Conservation (phyloP, 306 rosid genomes). For the Erythrophleum fordii region DNA sequence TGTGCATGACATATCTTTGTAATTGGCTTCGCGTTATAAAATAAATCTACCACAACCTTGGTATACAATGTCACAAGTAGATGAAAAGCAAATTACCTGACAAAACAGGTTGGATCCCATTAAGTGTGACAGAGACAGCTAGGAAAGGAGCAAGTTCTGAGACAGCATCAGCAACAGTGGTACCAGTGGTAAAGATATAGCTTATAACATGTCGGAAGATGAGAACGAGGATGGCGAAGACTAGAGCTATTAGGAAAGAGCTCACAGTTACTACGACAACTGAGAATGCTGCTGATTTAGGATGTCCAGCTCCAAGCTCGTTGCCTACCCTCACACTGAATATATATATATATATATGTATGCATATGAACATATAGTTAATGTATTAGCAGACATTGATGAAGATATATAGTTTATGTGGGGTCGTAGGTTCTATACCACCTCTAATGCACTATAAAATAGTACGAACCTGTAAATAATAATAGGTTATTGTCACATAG, state of each 20-base stretch:
- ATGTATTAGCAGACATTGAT: not conserved
- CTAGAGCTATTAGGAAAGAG: slow-evolving; percentile 41
- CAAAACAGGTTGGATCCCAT: slow-evolving; percentile 60
- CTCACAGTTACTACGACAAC: slow-evolving; percentile 43
- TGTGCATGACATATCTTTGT: too few species aligned
- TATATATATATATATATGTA: not conserved
- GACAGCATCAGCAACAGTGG: slow-evolving; percentile 53
- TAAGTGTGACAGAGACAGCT: slow-evolving; percentile 48
- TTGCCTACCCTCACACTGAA: slow-evolving; percentile 65
- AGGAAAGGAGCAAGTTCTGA: slow-evolving; percentile 51
- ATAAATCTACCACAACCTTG: too few species aligned
- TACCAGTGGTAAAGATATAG: slow-evolving; percentile 48
- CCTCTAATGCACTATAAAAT: too few species aligned
- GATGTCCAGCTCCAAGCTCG: slow-evolving; percentile 67
- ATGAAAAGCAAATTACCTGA: slow-evolving; percentile 35
- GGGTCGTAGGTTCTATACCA: too few species aligned
- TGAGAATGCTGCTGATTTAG: slow-evolving; percentile 54
- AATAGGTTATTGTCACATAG: too few species aligned
- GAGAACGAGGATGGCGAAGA: slow-evolving; percentile 44
- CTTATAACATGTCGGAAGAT: slow-evolving; percentile 44
- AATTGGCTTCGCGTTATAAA: not conserved
- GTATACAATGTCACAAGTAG: too few species aligned
- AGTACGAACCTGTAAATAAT: too few species aligned
- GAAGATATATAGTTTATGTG: not conserved
- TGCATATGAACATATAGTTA: too few species aligned